phyloP scores from a whole-genome alignment of 768 basidiomycete genomes.

The Trametes sanguinea region DNA sequence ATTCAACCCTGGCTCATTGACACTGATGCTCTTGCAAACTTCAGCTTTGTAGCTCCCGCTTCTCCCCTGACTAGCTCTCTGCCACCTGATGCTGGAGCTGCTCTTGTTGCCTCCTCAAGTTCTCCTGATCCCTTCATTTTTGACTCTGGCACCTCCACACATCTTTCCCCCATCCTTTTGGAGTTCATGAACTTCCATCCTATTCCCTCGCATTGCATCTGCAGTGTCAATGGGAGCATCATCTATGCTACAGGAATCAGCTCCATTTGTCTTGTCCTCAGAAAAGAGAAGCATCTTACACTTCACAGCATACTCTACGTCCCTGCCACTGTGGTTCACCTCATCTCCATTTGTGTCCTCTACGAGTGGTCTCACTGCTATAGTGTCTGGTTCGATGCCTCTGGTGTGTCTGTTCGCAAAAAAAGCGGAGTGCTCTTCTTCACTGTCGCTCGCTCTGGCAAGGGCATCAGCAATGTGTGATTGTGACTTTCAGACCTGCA shows the following conservation, averaged over 20 bases:
- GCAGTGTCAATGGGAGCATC: not conserved
- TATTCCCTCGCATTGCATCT: not conserved
- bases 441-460: too few species aligned
- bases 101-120: too few species aligned
- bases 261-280: not conserved
- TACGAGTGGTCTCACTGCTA: too few species aligned
- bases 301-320: conserved; percentile 1
- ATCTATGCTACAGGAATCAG: not conserved
- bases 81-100: too few species aligned
- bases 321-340: conserved; percentile 3
- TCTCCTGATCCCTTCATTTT: not conserved
- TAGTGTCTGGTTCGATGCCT: too few species aligned
- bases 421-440: not conserved
- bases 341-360: conserved; percentile 6
- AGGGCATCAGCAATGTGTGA: too few species aligned
- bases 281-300: not conserved
- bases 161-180: not conserved
- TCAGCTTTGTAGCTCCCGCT: too few species aligned
- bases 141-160: conserved; percentile 9
- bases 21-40: too few species aligned
- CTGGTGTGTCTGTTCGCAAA: not conserved
- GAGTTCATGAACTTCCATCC: conserved; percentile 1
- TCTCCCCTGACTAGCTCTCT: too few species aligned
- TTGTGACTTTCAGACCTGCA: too few species aligned
- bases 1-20: too few species aligned